Evolutionary conservation across 225 moss, liverwort and hornwort species (phyloP).

Genomic region (Marchantia polymorpha): DNA sequence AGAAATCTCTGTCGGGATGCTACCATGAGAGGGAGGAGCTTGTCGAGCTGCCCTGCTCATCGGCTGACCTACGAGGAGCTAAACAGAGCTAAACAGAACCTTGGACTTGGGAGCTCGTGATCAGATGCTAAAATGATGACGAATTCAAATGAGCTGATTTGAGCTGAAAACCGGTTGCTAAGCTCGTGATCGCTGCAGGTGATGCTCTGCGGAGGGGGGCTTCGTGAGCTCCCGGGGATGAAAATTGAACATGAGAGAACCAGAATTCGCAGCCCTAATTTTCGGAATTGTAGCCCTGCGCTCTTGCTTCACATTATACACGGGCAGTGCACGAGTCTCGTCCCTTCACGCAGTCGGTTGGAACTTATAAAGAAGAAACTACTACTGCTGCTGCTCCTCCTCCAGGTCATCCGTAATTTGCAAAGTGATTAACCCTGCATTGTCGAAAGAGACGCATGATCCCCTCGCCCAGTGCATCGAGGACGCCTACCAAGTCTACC

Average conservation of each 20-base stretch:
- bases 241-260: background rate
- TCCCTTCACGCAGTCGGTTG: too few relatives aligned
- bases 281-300: background rate
- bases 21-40: background rate
- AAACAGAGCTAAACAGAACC: background rate
- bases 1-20: too few relatives aligned
- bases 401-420: background rate
- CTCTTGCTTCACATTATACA: background rate
- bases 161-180: background rate
- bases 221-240: too few relatives aligned
- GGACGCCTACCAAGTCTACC: background rate
- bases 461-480: background rate
- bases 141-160: background rate
- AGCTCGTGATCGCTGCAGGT: background rate
- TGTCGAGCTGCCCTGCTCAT: background rate
- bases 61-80: background rate
- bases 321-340: background rate
- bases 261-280: conserved; percentile 8
- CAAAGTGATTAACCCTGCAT: background rate
- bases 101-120: too few relatives aligned
- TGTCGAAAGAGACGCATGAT: background rate
- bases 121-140: too few relatives aligned
- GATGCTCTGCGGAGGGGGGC: background rate
- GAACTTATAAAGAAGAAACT: too few relatives aligned
- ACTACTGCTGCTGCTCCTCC: background rate